These are phyloP conservation scores for Phialophora macrospora DNA, from an alignment of 2,329 filamentous ascomycete genomes.

Conservation along the genomic window DNA sequence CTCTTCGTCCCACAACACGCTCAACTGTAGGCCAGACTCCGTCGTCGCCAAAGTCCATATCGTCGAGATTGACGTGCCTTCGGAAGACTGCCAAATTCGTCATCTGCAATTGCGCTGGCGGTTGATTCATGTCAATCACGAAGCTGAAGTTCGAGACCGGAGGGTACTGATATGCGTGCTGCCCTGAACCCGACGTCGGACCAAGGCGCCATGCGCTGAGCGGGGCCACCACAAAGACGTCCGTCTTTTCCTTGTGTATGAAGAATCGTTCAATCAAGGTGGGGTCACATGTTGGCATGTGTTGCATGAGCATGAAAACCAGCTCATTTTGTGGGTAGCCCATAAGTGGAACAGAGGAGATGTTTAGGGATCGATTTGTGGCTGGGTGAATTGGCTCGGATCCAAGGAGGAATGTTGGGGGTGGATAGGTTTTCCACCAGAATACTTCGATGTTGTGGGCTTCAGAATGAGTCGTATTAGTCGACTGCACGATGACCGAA, in stretches of 20 bases:
- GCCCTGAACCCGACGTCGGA: not conserved
- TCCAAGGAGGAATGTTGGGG: constrained; percentile 58
- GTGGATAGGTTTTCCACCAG: constrained; percentile 63
- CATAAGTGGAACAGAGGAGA: constrained; percentile 56
- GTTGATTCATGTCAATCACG: constrained; percentile 28
- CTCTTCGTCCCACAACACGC: constrained; percentile 55
- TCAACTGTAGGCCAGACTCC: constrained; percentile 53
- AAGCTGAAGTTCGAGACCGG: constrained; percentile 36
- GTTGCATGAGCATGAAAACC: constrained; percentile 46
- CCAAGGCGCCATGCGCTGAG: constrained; percentile 45
- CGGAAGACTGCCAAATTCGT: constrained; percentile 50
- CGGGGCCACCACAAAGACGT: constrained; percentile 53
- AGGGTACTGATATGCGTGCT: constrained; percentile 21
- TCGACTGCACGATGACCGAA: constrained; percentile 31
- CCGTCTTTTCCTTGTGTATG: constrained; percentile 36
- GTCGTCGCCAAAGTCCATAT: constrained; percentile 57
- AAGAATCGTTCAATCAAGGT: constrained; percentile 32
- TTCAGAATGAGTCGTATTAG: constrained; percentile 37
- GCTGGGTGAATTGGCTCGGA: constrained; percentile 39
- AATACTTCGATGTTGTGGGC: constrained; percentile 47
- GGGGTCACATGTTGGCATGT: constrained; percentile 40
- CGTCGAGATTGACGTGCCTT: constrained; percentile 58
- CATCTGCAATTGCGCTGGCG: constrained; percentile 32
- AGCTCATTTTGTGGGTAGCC: constrained; percentile 52
- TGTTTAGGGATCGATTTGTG: constrained; percentile 40